Base-by-base conservation (phyloP, 2,329 filamentous ascomycete genomes). In the Pseudogymnoascus sp. region DNA sequence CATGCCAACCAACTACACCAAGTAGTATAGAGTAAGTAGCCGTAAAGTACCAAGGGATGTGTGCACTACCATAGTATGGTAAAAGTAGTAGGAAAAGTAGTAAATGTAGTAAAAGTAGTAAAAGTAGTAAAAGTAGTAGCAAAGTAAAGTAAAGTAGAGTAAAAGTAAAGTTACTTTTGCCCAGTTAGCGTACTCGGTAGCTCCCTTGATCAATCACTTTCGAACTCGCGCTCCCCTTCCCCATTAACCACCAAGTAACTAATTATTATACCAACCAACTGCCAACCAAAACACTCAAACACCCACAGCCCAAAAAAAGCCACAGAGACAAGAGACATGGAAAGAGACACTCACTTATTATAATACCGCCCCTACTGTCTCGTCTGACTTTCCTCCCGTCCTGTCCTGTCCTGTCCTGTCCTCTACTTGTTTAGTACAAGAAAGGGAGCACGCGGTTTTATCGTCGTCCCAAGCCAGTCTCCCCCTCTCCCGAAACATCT, bases 161-260 rank as follows among this genome's bases (percentile, higher is more conserved):
- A 26, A 26, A 21, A 21, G 21, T 21, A 31, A 31, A 54, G 47
- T 31, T 31, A 54, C 47, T 21, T 54, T 31, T n/a, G n/a, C n/a
- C 47, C 47, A 54, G 47, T 11, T 57, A 57, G 47, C 47, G 47
- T 57, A 34, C 26, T 57, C 47, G 47, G 47, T 57, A 57, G 47
- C 47, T 57, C 47, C 47, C 47, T 57, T 57, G 47, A 57, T 57
- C 47, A 57, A 31, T 57, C 47, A 57, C 47, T 47, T 57, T 57
- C 47, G n/a, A 31, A 57, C 26, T 57, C 47, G 47, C 47, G 47
- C 47, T 34, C 47, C 47, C 47, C 29, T 31, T 34, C 29, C 29
- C 47, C 26, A 31, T 5, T 5, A 18, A 57, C 47, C 47, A 31
- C 47, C 47, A 57, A 51, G 45, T 51, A 51, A 51, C 45, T 29